Base-by-base conservation (phyloP, 306 rosid genomes). In the Inga laurina region DNA sequence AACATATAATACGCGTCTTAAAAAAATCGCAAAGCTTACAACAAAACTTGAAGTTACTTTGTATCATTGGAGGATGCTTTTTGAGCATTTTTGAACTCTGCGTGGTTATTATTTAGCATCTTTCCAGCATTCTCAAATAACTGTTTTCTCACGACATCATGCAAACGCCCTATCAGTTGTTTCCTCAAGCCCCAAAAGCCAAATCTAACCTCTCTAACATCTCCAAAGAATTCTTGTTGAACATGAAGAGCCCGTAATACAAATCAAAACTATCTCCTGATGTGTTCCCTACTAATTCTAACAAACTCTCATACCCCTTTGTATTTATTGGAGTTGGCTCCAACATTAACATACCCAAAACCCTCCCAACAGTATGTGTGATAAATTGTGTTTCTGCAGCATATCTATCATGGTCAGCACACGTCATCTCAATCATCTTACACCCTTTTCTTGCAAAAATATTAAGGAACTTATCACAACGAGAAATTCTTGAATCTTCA, bases 141-240 rank as follows among this genome's bases (percentile, higher is more conserved):
- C 45, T 67, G 72, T 34, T 15, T 34, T 3, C 72, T 67, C 45
- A 67, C 72, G 16, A 67, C 72, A 67, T 67, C 72, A 35, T 67
- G 72, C 70, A 64, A 24, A 64, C 18, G 69, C 39, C 39, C 39
- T 1, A 64, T 64, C 16, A 64, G 69, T 30, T 64, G 69, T 12
- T 64, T 64, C 69, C 69, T 64, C 19, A 30, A 64, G 39, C 69
- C 19, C 30, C 69, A 30, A 64, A 64, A 64, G 69, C 69, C 41
- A 64, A 64, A 64, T 64, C 69, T 41, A 64, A 64, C 69, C 8
- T 64, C 68, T 62, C 68, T 30, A 64, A 64, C 69, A 64, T 64
- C 13, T 64, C 69, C 41, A 64, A 64, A 6, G 69, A 64, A 64
- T 64, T 64, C 69, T 64, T 64, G 69, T 64, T 64, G 69, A 64